Evolutionary conservation across 164 flowering plant genomes (phyloP), one percentile per base, ranked within the genome.

Genomic region (Protea cynaroides): DNA sequence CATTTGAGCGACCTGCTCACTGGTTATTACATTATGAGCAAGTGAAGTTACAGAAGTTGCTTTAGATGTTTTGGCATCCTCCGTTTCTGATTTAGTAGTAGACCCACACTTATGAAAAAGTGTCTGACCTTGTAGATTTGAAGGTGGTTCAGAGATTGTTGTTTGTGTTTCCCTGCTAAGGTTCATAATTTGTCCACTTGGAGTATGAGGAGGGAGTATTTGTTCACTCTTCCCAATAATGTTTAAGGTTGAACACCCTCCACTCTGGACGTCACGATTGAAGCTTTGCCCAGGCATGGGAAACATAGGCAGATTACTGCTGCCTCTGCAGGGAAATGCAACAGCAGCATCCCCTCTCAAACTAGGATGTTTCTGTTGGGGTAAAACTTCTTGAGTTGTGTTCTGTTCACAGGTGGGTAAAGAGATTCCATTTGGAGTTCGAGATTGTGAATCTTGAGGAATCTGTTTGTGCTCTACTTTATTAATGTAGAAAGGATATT

Each of bases 1-100:
- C 50, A 83, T 18, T 56, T 80, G 82, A 25, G 74, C 72, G 58
- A 76, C 76, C 63, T 78, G 80, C 58, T 81, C 83, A 49, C 59
- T 65, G 52, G 71, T 71, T 34, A 74, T 80, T n/a, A 40, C 12
- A 64, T 63, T 79, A 25, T 64, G 77, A 61, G 67, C 34, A 15
- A 55, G 65, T 7, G 69, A 44, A 55, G 36, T 25, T 56, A 65
- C 75, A 66, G 82, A 65, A 59, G 62, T 58, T 22, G 69, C 51
- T n/a, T 67, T 73, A 23, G 74, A 58, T 47, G 40, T 25, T 67
- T 56, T 49, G n/a, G 50, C 34, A 46, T 78, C 78, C 44, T 11
- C 50, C 22, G 49, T 19, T 47, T 70, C 76, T 1, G 63, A 36
- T 54, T 65, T 67, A 25, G 65, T 29, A 29, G 5, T 44, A n/a